A percentile compares a stretch with the other conserved stretches of the same genome.
These are phyloP conservation scores for Plasmodium vivax DNA, from an alignment of 169 alveolate genomes.

Conservation along the genomic window DNA sequence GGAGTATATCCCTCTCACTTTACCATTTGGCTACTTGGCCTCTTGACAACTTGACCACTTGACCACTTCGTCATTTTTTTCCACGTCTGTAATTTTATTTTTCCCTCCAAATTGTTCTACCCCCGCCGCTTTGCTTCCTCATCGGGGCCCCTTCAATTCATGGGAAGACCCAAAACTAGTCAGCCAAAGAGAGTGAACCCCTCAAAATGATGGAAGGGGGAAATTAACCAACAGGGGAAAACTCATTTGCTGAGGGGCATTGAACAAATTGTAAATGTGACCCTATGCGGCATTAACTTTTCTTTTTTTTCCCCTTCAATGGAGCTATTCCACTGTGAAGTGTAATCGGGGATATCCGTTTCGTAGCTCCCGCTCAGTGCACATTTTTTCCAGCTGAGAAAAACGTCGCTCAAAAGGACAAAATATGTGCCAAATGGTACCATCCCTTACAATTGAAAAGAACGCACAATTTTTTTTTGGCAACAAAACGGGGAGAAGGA, in stretches of 20 bases:
- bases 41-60: not conserved
- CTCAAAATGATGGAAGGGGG: not conserved
- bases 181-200: not conserved
- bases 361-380: not conserved
- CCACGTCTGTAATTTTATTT: not conserved
- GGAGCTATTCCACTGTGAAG: not conserved
- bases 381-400: not conserved
- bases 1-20: not conserved
- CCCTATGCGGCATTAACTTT: not conserved
- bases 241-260: not conserved
- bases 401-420: not conserved
- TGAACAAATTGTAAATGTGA: not conserved
- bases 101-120: not conserved
- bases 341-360: not conserved
- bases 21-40: not conserved
- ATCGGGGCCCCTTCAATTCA: not conserved
- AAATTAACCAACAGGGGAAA: not conserved
- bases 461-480: not conserved
- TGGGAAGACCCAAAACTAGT: not conserved
- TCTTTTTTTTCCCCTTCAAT: not conserved
- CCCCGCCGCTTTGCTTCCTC: not conserved
- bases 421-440: not conserved
- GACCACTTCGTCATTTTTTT: not conserved
- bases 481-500: not conserved
- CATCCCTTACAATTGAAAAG: not conserved